Conservation (phyloP, 805 yeast genomes). For the Yarrowia sp. region DNA sequence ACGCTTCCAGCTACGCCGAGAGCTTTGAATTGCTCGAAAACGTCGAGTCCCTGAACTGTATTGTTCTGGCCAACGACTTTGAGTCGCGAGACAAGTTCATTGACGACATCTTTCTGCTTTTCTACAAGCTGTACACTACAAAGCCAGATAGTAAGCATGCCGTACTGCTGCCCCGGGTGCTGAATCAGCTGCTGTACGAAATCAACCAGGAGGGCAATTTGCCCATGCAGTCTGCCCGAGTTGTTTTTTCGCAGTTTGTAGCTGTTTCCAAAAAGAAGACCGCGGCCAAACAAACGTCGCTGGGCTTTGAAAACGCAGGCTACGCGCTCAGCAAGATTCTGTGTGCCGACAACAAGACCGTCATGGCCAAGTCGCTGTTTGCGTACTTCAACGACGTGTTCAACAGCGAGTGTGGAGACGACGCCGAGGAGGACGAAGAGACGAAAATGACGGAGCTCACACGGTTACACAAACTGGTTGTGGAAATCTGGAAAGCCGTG, state of each 20-base stretch:
- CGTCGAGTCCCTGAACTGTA: constrained; percentile 70
- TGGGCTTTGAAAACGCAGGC: constrained; percentile 47
- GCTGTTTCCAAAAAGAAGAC: constrained; percentile 33
- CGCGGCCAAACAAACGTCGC: constrained; percentile 28
- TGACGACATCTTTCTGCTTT: constrained; percentile 53
- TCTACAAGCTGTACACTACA: constrained; percentile 52
- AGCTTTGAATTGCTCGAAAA: constrained; percentile 62
- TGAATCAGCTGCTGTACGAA: constrained; percentile 57
- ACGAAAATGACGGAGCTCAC: constrained; percentile 42
- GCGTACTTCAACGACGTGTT: constrained; percentile 75
- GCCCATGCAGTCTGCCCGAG: constrained; percentile 51
- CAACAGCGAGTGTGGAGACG: constrained; percentile 42
- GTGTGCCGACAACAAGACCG: constrained; percentile 66
- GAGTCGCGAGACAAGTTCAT: constrained; percentile 58
- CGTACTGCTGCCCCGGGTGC: constrained; percentile 62
- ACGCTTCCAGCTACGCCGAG: constrained; percentile 59
- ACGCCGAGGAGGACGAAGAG: constrained; percentile 32
- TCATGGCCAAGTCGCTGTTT: constrained; percentile 71
- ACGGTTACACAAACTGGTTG: constrained; percentile 59
- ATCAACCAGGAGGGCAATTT: constrained; percentile 14
- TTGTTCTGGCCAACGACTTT: constrained; percentile 70
- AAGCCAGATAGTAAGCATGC: constrained; percentile 53
- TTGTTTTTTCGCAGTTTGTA: neutral
- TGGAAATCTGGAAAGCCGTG: constrained; percentile 70
- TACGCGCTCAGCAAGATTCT: constrained; percentile 62